Evolutionary conservation across 2,329 filamentous ascomycete genomes (phyloP).

Genomic region (Colletotrichum viniferum): DNA sequence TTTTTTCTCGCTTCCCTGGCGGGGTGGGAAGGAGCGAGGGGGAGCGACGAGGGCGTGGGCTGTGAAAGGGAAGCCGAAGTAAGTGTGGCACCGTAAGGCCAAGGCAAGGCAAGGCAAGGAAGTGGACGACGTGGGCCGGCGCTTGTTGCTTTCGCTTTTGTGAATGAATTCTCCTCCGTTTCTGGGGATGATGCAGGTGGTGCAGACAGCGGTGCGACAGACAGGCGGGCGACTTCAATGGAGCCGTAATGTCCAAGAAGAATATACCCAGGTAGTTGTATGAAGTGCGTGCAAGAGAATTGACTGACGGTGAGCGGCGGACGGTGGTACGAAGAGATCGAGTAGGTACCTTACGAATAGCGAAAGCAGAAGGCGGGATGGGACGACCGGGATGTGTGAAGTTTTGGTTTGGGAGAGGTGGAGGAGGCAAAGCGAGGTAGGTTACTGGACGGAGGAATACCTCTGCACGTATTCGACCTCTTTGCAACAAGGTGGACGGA

Average conservation of each 20-base stretch:
- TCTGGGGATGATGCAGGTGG: conserved; percentile 2
- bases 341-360: neutral
- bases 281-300: neutral
- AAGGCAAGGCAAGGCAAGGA: neutral
- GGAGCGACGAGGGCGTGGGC: neutral
- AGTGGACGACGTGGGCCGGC: neutral
- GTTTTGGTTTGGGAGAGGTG: neutral
- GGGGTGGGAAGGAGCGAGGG: neutral
- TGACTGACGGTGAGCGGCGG: neutral
- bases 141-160: neutral
- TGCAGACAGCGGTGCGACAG: neutral
- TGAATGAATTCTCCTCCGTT: neutral
- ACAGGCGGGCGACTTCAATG: neutral
- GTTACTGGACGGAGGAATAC: neutral
- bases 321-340: neutral
- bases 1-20: neutral
- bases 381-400: neutral
- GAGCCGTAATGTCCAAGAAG: neutral
- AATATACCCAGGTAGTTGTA: neutral
- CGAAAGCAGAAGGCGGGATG: neutral
- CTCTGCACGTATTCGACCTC: neutral
- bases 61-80: neutral
- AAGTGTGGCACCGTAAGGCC: neutral
- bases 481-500: neutral
- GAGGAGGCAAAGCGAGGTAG: neutral